These are phyloP conservation scores for Aspergillus udagawae DNA, from an alignment of 2,329 filamentous ascomycete genomes.

Conservation along the genomic window DNA sequence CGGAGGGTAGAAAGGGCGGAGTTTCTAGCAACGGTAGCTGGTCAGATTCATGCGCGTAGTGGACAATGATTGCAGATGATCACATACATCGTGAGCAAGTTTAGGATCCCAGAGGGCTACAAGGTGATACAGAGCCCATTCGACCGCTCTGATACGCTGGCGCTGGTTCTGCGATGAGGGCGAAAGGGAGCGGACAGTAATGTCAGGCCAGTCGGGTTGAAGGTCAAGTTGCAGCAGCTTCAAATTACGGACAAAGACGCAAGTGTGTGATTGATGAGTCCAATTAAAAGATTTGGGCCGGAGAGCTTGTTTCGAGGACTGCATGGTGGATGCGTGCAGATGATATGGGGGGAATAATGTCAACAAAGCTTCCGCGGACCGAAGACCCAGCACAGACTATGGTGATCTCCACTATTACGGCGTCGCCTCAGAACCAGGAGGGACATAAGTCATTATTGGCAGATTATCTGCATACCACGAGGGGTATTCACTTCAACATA, in stretches of 20 bases:
- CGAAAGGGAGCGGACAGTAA: conserved; percentile 67
- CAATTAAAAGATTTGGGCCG: conserved; percentile 33
- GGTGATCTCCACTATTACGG: background rate
- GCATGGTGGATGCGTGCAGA: conserved; percentile 24
- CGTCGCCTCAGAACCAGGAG: background rate
- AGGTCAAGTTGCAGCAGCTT: conserved; percentile 76
- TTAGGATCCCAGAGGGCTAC: conserved; percentile 79
- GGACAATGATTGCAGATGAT: background rate
- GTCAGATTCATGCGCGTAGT: conserved; percentile 1
- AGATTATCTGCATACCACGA: background rate
- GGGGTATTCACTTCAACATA: background rate
- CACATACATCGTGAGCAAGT: conserved; percentile 64
- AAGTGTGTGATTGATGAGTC: conserved; percentile 50
- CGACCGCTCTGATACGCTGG: conserved; percentile 73
- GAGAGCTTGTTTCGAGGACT: conserved; percentile 25
- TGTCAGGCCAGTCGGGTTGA: conserved; percentile 73
- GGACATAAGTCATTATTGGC: background rate
- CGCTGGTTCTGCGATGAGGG: conserved; percentile 71
- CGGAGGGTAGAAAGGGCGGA: conserved; percentile 86
- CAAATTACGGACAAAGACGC: conserved; percentile 76
- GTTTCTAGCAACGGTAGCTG: conserved; percentile 56
- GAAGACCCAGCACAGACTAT: background rate
- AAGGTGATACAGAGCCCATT: conserved; percentile 88
- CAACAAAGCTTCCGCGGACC: conserved; percentile 20
- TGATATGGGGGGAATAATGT: conserved; percentile 4